Conservation (phyloP, 306 rosid species). For the Ormosia emarginata region DNA sequence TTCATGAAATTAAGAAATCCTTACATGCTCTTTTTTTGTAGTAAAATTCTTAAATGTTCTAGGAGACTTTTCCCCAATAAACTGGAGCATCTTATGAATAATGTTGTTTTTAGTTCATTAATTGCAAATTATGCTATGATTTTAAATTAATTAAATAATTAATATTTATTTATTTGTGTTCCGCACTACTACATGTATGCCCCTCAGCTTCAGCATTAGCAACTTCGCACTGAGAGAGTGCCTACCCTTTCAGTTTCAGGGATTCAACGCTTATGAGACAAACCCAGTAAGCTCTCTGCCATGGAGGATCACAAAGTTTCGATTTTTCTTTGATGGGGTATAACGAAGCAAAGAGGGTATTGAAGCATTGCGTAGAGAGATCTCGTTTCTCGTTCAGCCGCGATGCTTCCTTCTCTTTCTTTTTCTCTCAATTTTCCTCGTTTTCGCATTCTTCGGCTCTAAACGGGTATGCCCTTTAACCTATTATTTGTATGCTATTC, state of each 20-base stretch:
- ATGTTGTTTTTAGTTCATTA: too few species aligned
- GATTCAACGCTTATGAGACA: not conserved
- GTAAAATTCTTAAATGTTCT: too few species aligned
- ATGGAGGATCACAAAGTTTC: constrained; percentile 11
- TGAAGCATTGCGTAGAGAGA: constrained; percentile 50
- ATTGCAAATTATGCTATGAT: too few species aligned
- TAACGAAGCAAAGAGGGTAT: not conserved
- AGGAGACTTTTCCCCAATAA: too few species aligned
- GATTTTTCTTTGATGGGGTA: constrained; percentile 10
- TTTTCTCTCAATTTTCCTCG: constrained; percentile 44
- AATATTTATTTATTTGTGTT: not conserved
- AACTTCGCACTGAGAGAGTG: not conserved
- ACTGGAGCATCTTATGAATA: too few species aligned
- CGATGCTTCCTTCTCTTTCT: constrained; percentile 48
- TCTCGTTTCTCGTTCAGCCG: constrained; percentile 53
- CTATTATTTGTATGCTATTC: not conserved
- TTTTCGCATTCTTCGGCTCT: constrained; percentile 40
- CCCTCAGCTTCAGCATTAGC: not conserved
- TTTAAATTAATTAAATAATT: too few species aligned
- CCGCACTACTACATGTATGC: not conserved
- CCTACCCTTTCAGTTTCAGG: not conserved
- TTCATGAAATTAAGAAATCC: too few species aligned
- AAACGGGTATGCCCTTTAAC: constrained; percentile 6
- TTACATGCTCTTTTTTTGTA: too few species aligned
- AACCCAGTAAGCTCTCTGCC: constrained; percentile 11